A percentile compares a stretch with the other conserved stretches of the same genome.
phyloP scores from a whole-genome alignment of 2,329 filamentous ascomycete species.

The Scedosporium minutisporum region DNA sequence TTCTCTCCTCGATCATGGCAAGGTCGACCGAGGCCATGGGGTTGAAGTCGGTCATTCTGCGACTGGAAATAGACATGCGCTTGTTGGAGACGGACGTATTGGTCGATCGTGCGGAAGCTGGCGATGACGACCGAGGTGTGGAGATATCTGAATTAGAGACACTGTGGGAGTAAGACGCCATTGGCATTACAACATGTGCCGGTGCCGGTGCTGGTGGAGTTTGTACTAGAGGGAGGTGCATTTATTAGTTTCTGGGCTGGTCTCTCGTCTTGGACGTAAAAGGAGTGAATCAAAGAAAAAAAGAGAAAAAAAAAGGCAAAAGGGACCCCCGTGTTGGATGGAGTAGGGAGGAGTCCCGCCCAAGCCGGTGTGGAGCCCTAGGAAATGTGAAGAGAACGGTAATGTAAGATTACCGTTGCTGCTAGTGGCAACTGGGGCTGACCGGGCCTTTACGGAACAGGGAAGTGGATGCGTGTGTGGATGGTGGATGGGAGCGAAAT shows the following conservation, averaged over 20 bases:
- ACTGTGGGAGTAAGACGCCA: slow-evolving; percentile 24
- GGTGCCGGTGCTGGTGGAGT: neutral
- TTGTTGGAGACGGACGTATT: slow-evolving; percentile 42
- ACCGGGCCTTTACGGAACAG: slow-evolving; percentile 3
- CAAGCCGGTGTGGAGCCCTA: neutral
- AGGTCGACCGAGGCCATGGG: slow-evolving; percentile 49
- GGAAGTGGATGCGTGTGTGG: neutral
- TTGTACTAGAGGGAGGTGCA: neutral
- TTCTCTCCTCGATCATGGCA: slow-evolving; percentile 45
- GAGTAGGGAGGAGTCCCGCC: neutral
- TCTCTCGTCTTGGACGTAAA: neutral
- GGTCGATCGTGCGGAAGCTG: slow-evolving; percentile 37
- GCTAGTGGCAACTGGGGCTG: neutral
- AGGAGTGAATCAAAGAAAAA: neutral
- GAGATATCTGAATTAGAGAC: slow-evolving; percentile 40
- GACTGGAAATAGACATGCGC: slow-evolving; percentile 39
- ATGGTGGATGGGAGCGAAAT: neutral
- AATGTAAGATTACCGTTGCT: slow-evolving; percentile 4
- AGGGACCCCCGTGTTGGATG: neutral
- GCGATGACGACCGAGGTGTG: slow-evolving; percentile 45
- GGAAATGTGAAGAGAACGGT: neutral
- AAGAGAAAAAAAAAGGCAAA: slow-evolving; percentile 1
- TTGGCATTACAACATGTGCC: slow-evolving; percentile 2
- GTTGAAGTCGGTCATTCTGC: slow-evolving; percentile 42
- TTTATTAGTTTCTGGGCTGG: neutral